Base-by-base conservation (phyloP, 78 protist species). In the Chrysochromulina parva region DNA sequence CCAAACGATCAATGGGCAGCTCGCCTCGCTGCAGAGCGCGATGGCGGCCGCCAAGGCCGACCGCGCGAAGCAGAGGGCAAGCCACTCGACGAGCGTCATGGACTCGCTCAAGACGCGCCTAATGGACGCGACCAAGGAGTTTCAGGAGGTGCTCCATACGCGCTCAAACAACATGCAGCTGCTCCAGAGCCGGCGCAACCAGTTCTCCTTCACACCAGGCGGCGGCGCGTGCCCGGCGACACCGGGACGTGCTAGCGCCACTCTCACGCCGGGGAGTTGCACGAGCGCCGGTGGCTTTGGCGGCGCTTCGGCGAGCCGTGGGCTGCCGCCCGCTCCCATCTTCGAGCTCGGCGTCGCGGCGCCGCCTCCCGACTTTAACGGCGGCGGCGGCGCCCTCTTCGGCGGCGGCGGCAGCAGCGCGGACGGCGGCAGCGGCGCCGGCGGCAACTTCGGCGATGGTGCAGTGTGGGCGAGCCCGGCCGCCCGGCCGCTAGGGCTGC, bases 81-180 rank as follows among this genome's bases (percentile, higher is more conserved):
- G 54, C 48, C 93, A 91, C 69, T 55, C 85, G 66, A 1, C 0
- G 19, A 73, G 14, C 58, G 78, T 93, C n/a, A 86, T 93, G 26
- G 67, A 85, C 26, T 19, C 47, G 47, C 92, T 93, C 50, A 88
- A 91, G 81, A 0, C 48, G 22, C 20, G 55, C 28, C 65, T 93
- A 11, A n/a, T 10, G 13, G n/a, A 4, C 67, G 60, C 92, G 89
- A 48, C 92, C 14, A 85, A 47, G 1, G 93, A 48, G 24, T 93
- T 93, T 81, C 81, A 93, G 92, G 81, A 26, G 3, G 92, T 91
- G 74, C 80, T 93, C 11, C 88, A 93, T 17, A 28, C 65, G 73
- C 67, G 95, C 54, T 85, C 91, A 52, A 11, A 86, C 57, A 90
- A 69, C 62, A 6, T 78, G 55, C 11, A 38, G 28, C 4, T 0